Percentiles rank a stretch among this genome's conserved stretches.
phyloP scores from a whole-genome alignment of 441 rosid species.

The Gossypium davidsonii region DNA sequence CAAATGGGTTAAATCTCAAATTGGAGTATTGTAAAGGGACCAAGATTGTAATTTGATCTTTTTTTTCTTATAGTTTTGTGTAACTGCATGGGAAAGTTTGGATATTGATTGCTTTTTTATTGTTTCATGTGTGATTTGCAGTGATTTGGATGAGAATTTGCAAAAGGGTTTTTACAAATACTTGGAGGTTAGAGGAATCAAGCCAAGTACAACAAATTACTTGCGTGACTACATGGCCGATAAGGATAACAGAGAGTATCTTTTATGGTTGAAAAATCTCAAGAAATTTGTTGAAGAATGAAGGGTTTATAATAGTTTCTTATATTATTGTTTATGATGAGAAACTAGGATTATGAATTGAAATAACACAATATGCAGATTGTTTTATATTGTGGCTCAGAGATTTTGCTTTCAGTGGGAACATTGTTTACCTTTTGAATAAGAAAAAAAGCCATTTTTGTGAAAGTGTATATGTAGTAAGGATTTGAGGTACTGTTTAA shows the following conservation, averaged over 20 bases:
- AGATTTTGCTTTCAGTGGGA: background rate
- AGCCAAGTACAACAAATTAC: conserved; percentile 68
- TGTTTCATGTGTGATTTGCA: conserved; percentile 13
- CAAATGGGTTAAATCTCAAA: too few species aligned
- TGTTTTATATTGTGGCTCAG: background rate
- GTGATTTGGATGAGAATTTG: conserved; percentile 73
- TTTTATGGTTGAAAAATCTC: conserved; percentile 60
- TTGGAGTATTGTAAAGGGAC: background rate
- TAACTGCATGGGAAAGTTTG: background rate
- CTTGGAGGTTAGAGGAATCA: conserved; percentile 69
- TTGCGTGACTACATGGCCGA: conserved; percentile 80
- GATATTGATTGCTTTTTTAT: background rate
- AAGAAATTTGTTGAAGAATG: conserved; percentile 53
- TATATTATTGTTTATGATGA: background rate
- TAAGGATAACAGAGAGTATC: conserved; percentile 66
- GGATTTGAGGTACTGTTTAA: background rate
- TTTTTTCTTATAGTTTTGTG: background rate
- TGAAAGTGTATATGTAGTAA: background rate
- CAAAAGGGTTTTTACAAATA: conserved; percentile 70
- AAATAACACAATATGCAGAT: background rate
- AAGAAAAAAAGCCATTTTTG: background rate
- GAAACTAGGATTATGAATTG: background rate
- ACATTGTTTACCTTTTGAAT: background rate
- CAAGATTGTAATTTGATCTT: background rate
- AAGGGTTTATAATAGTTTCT: background rate